Evolutionary conservation across 179 eudicot genomes (phyloP).

Genomic region (Dionaea muscipula): DNA sequence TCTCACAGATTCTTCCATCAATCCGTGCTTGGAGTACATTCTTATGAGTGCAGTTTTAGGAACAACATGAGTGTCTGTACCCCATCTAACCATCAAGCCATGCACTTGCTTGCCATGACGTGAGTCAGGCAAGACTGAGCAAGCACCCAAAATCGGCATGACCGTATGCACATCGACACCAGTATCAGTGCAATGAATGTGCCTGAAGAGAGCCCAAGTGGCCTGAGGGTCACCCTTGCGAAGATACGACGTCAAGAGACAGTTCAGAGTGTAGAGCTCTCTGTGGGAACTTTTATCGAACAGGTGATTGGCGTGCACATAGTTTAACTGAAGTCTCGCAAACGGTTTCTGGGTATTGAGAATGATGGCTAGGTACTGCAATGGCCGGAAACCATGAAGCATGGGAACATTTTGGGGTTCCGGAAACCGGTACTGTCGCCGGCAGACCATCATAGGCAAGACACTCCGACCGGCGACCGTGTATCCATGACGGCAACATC

Average conservation of each 20-base stretch:
- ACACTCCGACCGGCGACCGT: too few species aligned
- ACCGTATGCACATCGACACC: constrained; percentile 20
- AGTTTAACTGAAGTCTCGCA: not conserved
- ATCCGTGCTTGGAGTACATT: constrained; percentile 23
- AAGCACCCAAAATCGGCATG: constrained; percentile 18
- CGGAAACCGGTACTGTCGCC: too few species aligned
- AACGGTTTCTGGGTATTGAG: not conserved
- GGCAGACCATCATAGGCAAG: too few species aligned
- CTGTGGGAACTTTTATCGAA: constrained; percentile 17
- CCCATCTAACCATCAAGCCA: constrained; percentile 14
- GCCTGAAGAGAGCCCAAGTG: constrained; percentile 15
- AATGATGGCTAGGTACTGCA: not conserved
- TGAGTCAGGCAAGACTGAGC: constrained; percentile 12
- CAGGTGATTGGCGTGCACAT: constrained; percentile 11
- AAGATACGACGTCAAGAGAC: constrained; percentile 10
- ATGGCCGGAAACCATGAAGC: too few species aligned
- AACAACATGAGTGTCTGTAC: constrained; percentile 12
- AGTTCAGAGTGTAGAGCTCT: constrained; percentile 17
- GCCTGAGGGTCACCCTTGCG: constrained; percentile 11
- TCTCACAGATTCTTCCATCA: constrained; percentile 12
- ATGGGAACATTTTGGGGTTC: too few species aligned
- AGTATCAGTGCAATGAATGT: constrained; percentile 10
- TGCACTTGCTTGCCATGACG: constrained; percentile 16
- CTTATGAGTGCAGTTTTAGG: constrained; percentile 18
- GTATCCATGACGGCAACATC: too few species aligned